phyloP scores from a whole-genome alignment of 306 rosid genomes.

The Prunus armeniaca region DNA sequence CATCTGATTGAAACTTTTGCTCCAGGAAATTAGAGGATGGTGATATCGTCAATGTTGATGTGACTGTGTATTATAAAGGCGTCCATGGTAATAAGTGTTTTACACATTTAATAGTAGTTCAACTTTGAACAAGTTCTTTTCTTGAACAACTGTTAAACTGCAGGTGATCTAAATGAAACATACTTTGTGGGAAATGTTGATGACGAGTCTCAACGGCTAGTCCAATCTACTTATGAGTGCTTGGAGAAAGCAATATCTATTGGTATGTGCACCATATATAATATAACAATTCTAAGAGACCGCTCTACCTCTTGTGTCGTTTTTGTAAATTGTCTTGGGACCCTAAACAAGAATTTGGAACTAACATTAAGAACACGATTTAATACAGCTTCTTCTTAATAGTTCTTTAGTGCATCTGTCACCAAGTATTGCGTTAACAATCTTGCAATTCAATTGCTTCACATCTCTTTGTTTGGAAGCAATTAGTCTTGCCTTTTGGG shows the following conservation, averaged over 20 bases:
- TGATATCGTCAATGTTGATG: conserved; percentile 86
- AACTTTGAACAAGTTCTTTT: background rate
- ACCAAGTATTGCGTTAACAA: background rate
- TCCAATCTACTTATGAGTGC: conserved; percentile 85
- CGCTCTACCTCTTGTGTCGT: background rate
- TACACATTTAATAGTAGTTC: background rate
- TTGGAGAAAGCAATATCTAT: conserved; percentile 90
- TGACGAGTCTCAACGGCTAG: conserved; percentile 72
- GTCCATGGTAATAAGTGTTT: conserved; percentile 62
- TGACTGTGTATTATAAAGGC: conserved; percentile 83
- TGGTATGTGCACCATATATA: conserved; percentile 46
- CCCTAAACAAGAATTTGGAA: background rate
- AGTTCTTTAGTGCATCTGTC: background rate
- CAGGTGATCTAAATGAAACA: conserved; percentile 96
- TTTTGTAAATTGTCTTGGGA: background rate
- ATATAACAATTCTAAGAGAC: background rate
- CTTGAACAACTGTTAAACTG: conserved; percentile 14
- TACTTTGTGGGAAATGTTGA: conserved; percentile 95
- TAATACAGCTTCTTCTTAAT: background rate
- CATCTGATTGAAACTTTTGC: conserved; percentile 16
- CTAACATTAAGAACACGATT: background rate
- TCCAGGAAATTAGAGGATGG: conserved; percentile 95
- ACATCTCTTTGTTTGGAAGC: background rate
- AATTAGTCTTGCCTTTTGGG: background rate
- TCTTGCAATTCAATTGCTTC: background rate